These are phyloP conservation scores for Candida neerlandica DNA, from an alignment of 1,139 yeast species.

Conservation along the genomic window DNA sequence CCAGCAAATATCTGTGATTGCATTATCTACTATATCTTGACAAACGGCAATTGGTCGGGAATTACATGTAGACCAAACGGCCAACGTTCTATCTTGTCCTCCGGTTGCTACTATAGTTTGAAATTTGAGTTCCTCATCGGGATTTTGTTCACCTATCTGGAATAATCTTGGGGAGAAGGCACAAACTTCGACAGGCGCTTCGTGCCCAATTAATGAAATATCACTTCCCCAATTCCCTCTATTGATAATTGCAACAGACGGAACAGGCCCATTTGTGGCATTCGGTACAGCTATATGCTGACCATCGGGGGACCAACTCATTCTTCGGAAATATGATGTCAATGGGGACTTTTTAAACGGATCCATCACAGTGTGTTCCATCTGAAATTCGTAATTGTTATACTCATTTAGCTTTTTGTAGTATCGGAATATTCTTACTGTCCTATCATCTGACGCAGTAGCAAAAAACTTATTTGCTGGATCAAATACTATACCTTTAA, in stretches of 20 bases:
- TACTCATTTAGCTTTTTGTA: constrained; percentile 65
- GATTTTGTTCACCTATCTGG: constrained; percentile 28
- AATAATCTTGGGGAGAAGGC: constrained; percentile 79
- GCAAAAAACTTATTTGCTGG: constrained; percentile 98
- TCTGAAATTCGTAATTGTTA: constrained; percentile 75
- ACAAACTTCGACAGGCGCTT: constrained; percentile 95
- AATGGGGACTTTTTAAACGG: constrained; percentile 91
- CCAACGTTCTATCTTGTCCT: constrained; percentile 75
- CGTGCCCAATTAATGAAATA: constrained; percentile 89
- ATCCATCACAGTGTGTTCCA: constrained; percentile 78
- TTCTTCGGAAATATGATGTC: constrained; percentile 86
- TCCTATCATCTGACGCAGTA: constrained; percentile 93
- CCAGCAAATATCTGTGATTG: constrained; percentile 79
- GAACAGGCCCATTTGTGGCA: constrained; percentile 95
- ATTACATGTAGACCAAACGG: constrained; percentile 67
- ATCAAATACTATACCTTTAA: constrained; percentile 94
- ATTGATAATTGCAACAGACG: constrained; percentile 83
- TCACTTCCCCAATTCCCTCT: constrained; percentile 95
- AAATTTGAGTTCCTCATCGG: constrained; percentile 19
- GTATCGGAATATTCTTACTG: constrained; percentile 84
- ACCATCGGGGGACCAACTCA: constrained; percentile 99
- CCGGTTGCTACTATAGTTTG: constrained; percentile 72
- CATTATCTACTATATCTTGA: constrained; percentile 58
- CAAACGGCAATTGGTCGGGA: constrained; percentile 68
- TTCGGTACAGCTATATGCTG: constrained; percentile 95